Evolutionary conservation across 2,329 filamentous ascomycete species (phyloP).

Genomic region (Penicillium corylophilum): DNA sequence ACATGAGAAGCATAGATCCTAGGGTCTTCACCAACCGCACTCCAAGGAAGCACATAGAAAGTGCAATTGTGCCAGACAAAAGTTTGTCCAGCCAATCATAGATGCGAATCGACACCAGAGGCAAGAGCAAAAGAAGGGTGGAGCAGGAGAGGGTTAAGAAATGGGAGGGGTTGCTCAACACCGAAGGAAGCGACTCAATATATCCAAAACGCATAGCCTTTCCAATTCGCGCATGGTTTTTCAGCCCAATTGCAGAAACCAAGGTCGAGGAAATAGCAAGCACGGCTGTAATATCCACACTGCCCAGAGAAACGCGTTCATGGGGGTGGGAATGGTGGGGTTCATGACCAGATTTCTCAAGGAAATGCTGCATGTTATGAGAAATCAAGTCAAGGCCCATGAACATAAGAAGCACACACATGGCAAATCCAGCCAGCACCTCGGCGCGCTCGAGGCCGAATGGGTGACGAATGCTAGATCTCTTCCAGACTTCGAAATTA

Average conservation of each 20-base stretch:
- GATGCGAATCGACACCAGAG: constrained; percentile 75
- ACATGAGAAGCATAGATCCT: constrained; percentile 95
- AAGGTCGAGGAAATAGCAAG: constrained; percentile 80
- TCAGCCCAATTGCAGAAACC: constrained; percentile 79
- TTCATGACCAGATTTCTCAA: constrained; percentile 73
- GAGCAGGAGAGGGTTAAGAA: constrained; percentile 90
- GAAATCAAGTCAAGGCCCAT: constrained; percentile 95
- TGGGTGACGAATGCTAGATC: constrained; percentile 87
- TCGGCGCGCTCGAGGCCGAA: constrained; percentile 91
- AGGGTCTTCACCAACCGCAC: constrained; percentile 79
- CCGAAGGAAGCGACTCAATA: constrained; percentile 74
- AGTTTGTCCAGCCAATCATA: constrained; percentile 81
- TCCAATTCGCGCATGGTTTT: constrained; percentile 89
- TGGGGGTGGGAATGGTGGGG: constrained; percentile 70
- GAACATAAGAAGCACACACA: constrained; percentile 95
- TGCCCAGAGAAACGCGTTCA: constrained; percentile 68
- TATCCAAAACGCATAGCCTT: constrained; percentile 86
- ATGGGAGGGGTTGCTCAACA: constrained; percentile 94
- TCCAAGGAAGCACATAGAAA: constrained; percentile 86
- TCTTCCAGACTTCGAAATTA: constrained; percentile 97
- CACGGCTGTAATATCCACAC: constrained; percentile 76
- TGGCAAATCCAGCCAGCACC: constrained; percentile 90
- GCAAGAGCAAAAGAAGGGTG: constrained; percentile 73
- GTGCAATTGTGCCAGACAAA: constrained; percentile 76
- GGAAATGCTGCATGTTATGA: constrained; percentile 88